phyloP scores from a whole-genome alignment of 2,329 filamentous ascomycete genomes.

The Colletotrichum simmondsii region DNA sequence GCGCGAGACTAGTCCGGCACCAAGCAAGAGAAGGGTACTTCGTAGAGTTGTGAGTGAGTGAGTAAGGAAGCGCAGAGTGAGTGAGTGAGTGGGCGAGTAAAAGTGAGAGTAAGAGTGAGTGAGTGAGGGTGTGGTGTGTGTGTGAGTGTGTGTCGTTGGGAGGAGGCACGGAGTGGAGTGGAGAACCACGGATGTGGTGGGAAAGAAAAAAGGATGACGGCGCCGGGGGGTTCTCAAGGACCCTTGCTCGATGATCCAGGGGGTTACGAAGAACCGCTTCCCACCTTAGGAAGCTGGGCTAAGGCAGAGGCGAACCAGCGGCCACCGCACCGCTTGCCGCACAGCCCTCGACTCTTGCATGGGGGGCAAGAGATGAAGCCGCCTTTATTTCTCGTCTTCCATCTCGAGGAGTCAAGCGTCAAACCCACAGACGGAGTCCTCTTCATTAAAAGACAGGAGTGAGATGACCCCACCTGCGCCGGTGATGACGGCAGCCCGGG shows the following conservation, averaged over 20 bases:
- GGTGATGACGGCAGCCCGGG: constrained; percentile 8
- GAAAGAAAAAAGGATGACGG: neutral
- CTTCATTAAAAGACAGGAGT: constrained; percentile 29
- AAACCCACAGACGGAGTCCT: constrained; percentile 30
- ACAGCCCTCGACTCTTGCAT: constrained; percentile 26
- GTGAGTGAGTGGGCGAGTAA: neutral
- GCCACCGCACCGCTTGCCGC: constrained; percentile 7
- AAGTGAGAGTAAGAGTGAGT: neutral
- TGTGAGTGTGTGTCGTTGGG: neutral
- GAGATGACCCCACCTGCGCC: constrained; percentile 13
- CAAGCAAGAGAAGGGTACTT: neutral
- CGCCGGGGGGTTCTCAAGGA: neutral
- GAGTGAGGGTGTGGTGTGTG: neutral
- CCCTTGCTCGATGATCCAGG: neutral
- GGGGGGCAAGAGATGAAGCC: constrained; percentile 29
- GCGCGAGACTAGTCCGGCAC: neutral
- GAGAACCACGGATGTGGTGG: neutral
- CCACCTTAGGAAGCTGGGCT: neutral
- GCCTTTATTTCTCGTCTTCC: neutral
- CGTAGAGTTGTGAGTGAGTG: neutral
- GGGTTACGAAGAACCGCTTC: neutral
- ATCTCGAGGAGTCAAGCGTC: neutral
- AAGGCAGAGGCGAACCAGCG: neutral
- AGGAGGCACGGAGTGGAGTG: neutral
- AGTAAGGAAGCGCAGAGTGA: neutral